These are phyloP conservation scores for Flagelloscypha sp. DNA, from an alignment of 768 basidiomycete genomes.

Conservation along the genomic window DNA sequence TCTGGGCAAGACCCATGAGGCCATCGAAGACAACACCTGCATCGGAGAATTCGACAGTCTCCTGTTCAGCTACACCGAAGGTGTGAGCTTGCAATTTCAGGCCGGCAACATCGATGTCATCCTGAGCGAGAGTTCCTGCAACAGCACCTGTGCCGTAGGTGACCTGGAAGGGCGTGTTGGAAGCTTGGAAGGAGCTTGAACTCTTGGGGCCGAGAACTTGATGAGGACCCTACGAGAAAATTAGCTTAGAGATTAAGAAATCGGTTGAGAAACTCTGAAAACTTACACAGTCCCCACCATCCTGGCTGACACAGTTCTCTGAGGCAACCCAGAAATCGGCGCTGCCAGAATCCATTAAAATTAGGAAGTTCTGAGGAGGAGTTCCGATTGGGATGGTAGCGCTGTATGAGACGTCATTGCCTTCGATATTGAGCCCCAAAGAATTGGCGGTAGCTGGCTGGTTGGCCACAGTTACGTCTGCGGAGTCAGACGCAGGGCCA, in stretches of 20 bases:
- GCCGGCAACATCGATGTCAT: constrained; percentile 58
- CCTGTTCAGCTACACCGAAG: constrained; percentile 58
- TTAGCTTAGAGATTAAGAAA: background rate
- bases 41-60: constrained; percentile 54
- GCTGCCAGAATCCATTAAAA: constrained; percentile 66
- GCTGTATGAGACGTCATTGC: constrained; percentile 43
- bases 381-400: constrained; percentile 61
- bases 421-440: constrained; percentile 61
- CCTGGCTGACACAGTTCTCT: constrained; percentile 40
- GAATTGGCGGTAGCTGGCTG: constrained; percentile 37
- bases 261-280: constrained; percentile 5
- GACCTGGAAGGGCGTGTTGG: constrained; percentile 43
- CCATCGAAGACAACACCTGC: constrained; percentile 53
- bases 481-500: no score
- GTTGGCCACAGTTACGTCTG: constrained; percentile 31
- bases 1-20: constrained; percentile 70
- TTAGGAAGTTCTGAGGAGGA: constrained; percentile 43
- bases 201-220: constrained; percentile 52
- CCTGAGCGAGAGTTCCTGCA: constrained; percentile 53
- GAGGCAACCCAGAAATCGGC: constrained; percentile 62
- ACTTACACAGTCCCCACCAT: constrained; percentile 34
- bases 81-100: constrained; percentile 47
- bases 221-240: constrained; percentile 46
- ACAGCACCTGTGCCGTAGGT: constrained; percentile 67
- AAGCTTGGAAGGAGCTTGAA: constrained; percentile 56